Conservation (phyloP, 164 flowering plant genomes). For the Dillenia turbinata region DNA sequence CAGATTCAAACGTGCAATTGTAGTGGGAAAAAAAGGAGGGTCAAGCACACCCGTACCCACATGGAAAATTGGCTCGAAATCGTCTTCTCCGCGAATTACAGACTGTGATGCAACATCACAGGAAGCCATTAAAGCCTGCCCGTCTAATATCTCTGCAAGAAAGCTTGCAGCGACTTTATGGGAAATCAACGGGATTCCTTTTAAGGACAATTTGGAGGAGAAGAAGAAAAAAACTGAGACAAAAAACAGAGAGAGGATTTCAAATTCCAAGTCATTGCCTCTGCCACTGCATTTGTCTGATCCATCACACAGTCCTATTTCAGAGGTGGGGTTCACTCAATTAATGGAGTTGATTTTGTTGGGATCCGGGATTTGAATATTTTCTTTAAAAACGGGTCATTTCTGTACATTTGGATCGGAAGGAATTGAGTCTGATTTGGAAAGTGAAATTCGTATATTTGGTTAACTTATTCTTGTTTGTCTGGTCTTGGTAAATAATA, state of each 20-base stretch:
- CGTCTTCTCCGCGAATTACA: slow-evolving; percentile 15
- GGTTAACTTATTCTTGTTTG: too few relatives aligned
- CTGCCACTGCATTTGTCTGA: slow-evolving; percentile 89
- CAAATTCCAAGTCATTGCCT: slow-evolving; percentile 7
- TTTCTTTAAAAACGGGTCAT: too few relatives aligned
- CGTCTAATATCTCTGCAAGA: slow-evolving; percentile 31
- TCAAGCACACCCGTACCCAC: slow-evolving; percentile 36
- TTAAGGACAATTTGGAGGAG: slow-evolving; percentile 13
- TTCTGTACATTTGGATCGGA: too few relatives aligned
- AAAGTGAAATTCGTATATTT: too few relatives aligned
- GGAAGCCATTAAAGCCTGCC: too few relatives aligned
- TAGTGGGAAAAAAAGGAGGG: slow-evolving; percentile 40
- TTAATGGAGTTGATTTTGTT: background rate
- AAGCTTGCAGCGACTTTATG: slow-evolving; percentile 56
- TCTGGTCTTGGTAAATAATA: too few relatives aligned
- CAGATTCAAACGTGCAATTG: slow-evolving; percentile 41
- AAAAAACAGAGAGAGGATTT: too few relatives aligned
- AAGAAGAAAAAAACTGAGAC: background rate
- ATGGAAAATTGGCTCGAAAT: slow-evolving; percentile 25
- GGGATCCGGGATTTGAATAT: background rate
- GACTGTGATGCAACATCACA: background rate
- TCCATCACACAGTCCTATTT: slow-evolving; percentile 88
- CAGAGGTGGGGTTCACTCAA: slow-evolving; percentile 49
- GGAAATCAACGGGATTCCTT: slow-evolving; percentile 40
- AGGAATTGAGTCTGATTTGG: too few relatives aligned